Evolutionary conservation across 352 stramenopile genomes (phyloP), one percentile per base, ranked within the genome.

Genomic region (Phytopythium vexans): DNA sequence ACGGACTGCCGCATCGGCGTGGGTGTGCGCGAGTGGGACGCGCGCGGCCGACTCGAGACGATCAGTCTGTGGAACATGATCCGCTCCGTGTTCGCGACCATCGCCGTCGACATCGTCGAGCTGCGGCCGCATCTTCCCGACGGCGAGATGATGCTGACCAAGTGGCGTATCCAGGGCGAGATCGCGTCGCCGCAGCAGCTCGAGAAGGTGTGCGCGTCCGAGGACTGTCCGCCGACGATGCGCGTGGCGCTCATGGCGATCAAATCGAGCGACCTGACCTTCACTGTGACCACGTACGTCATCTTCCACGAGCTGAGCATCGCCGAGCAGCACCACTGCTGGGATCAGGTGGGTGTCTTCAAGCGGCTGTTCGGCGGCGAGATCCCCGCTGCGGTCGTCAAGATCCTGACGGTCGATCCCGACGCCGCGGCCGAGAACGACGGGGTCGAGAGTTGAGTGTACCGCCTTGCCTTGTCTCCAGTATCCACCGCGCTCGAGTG

Each of bases 51-150:
- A 10, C 52, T 88, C 6, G 50, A 89, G 68, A 84, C 77, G 9
- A 92, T 92, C 62, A 85, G 71, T 60, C 68, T 92, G 12, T 92
- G 81, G 81, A 87, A 84, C 49, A 77, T 91, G 68, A 89, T 91
- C 56, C 81, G 81, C 58, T 92, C 74, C 1, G 72, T 92, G 37
- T 89, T 92, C 55, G 74, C 75, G 21, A 88, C 64, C 48, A 83
- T 92, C 53, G 72, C 77, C 6, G 77, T 92, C 32, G 81, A 92
- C 58, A 88, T 89, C 58, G 77, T 92, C 21, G 81, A 92, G 66
- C 71, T 89, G 32, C 78, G 81, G 2, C 81, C 81, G 39, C 81
- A 89, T 56, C 54, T 92, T 3, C 72, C 81, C 0, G 81, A 92
- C 46, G 81, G 78, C 34, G 81, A 89, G 59, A 92, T 92, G 78